Conservation (phyloP, 2,329 filamentous ascomycete genomes). For the Venturia pyrina region DNA sequence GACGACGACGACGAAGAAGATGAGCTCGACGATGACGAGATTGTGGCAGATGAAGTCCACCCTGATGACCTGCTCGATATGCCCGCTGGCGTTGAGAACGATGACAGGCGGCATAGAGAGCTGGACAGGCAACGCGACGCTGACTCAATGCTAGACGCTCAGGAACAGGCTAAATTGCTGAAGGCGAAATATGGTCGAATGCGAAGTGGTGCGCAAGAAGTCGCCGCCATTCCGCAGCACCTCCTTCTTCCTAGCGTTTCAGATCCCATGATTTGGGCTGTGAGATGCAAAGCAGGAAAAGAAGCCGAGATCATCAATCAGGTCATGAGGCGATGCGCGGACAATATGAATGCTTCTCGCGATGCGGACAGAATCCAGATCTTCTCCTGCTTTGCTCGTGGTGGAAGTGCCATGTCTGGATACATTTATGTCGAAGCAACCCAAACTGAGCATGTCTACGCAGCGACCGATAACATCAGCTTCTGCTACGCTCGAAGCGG, state of each 20-base stretch:
- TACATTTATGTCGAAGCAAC: slow-evolving; percentile 93
- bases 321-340: slow-evolving; percentile 81
- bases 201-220: slow-evolving; percentile 57
- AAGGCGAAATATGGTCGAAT: slow-evolving; percentile 81
- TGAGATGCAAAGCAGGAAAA: slow-evolving; percentile 89
- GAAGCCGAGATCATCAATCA: slow-evolving; percentile 83
- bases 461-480: slow-evolving; percentile 71
- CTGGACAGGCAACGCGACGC: slow-evolving; percentile 86
- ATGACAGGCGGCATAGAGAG: slow-evolving; percentile 87
- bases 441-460: slow-evolving; percentile 74
- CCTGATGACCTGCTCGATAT: slow-evolving; percentile 78
- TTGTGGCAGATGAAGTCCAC: slow-evolving; percentile 81
- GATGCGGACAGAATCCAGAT: slow-evolving; percentile 61
- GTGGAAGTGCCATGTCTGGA: slow-evolving; percentile 70
- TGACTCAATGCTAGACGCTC: slow-evolving; percentile 79
- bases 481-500: slow-evolving; percentile 85
- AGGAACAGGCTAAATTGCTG: slow-evolving; percentile 80
- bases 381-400: slow-evolving; percentile 85
- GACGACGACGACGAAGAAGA: slow-evolving; percentile 90
- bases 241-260: slow-evolving; percentile 85
- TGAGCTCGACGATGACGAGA: slow-evolving; percentile 71
- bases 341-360: slow-evolving; percentile 59
- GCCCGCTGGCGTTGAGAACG: slow-evolving; percentile 64
- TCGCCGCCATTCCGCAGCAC: slow-evolving; percentile 71
- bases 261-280: slow-evolving; percentile 91